A percentile compares a stretch with the other conserved stretches of the same genome.
Evolutionary conservation across 1,284 basidiomycete species (phyloP).

Genomic region (Cryptococcus jaspeensis): DNA sequence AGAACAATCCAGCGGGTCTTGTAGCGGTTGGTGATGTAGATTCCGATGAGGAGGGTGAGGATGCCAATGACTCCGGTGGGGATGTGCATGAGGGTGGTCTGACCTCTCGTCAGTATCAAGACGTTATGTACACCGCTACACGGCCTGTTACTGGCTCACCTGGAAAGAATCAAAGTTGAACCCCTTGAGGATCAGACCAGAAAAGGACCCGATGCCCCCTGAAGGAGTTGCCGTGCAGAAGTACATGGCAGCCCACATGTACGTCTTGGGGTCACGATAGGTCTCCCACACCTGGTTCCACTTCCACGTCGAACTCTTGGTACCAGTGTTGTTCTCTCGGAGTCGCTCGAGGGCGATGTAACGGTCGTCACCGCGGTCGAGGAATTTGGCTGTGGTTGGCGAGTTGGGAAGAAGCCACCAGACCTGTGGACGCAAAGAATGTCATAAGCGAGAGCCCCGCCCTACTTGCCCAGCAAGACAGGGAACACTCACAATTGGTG

Average conservation of each 20-base stretch:
- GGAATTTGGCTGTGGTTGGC: conserved; percentile 34
- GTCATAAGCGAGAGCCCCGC: background rate
- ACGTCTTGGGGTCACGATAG: conserved; percentile 43
- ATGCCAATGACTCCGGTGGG: conserved; percentile 55
- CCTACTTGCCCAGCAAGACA: background rate
- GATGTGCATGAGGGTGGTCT: conserved; percentile 30
- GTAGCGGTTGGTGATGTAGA: conserved; percentile 51
- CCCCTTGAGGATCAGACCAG: conserved; percentile 30
- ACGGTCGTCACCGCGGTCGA: conserved; percentile 33
- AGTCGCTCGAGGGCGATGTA: conserved; percentile 39
- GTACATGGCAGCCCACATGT: conserved; percentile 31
- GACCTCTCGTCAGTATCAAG: background rate
- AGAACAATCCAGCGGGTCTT: conserved; percentile 54
- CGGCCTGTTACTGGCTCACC: background rate
- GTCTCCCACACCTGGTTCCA: conserved; percentile 45
- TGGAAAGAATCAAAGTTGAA: conserved; percentile 40
- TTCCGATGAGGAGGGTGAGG: conserved; percentile 48
- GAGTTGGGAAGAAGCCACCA: conserved; percentile 46
- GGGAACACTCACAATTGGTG: conserved; percentile 44
- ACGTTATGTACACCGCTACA: background rate
- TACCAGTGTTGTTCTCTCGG: conserved; percentile 40
- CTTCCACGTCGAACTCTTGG: conserved; percentile 30
- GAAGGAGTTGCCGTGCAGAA: conserved; percentile 32
- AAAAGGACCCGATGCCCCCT: conserved; percentile 44
- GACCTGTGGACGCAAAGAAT: conserved; percentile 46